Evolutionary conservation across 2,329 filamentous ascomycete genomes (phyloP).

Genomic region (Diaporthe longicolla): DNA sequence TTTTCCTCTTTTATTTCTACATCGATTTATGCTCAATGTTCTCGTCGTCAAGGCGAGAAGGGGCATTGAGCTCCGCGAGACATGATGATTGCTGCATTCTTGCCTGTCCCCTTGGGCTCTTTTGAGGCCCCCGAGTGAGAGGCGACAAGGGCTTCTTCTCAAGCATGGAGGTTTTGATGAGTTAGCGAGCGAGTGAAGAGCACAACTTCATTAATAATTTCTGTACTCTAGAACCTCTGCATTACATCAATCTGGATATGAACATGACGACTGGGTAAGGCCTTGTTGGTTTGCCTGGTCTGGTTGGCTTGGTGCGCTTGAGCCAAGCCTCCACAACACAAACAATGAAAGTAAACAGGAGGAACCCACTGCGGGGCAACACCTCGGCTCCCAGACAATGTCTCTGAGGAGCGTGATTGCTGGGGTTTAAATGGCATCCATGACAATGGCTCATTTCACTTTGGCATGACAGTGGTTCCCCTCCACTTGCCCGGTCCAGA

Average conservation of each 20-base stretch:
- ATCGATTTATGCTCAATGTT: not conserved
- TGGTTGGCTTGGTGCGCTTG: not conserved
- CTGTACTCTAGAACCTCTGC: not conserved
- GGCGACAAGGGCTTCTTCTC: not conserved
- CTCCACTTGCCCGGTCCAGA: not conserved
- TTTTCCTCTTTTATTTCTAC: not conserved
- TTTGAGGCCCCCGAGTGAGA: not conserved
- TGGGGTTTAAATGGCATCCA: conserved; percentile 33
- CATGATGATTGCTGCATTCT: conserved; percentile 27
- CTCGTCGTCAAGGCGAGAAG: not conserved
- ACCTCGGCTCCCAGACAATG: conserved; percentile 23
- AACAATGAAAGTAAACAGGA: conserved; percentile 37
- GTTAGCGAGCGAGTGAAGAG: conserved; percentile 31
- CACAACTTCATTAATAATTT: conserved; percentile 32
- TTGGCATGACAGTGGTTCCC: conserved; percentile 24
- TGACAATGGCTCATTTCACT: conserved; percentile 26
- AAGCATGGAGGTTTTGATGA: conserved; percentile 2
- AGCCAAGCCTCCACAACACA: conserved; percentile 21
- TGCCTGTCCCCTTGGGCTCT: not conserved
- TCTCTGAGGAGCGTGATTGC: conserved; percentile 29
- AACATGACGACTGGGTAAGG: not conserved
- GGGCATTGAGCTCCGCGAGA: conserved; percentile 33
- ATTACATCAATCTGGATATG: not conserved
- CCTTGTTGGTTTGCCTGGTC: not conserved
- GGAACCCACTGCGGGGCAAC: conserved; percentile 32